phyloP scores from a whole-genome alignment of 2,329 filamentous ascomycete genomes.

The Monosporascus sp. region DNA sequence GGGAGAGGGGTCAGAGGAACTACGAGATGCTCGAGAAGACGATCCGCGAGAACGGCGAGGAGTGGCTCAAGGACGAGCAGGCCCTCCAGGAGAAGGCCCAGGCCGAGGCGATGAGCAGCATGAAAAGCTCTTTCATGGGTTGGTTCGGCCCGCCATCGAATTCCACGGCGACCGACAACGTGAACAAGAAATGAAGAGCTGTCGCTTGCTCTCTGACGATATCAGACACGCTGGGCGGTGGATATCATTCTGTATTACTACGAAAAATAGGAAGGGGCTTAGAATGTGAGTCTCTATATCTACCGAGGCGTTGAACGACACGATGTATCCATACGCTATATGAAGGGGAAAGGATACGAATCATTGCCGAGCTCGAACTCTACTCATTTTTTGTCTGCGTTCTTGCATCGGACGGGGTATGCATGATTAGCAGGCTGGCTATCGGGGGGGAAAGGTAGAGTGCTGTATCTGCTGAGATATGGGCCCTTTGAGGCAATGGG shows the following conservation, averaged over 20 bases:
- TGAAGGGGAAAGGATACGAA: not conserved
- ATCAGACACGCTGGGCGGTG: not conserved
- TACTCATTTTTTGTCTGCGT: constrained; percentile 8
- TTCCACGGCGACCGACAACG: not conserved
- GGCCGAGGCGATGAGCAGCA: constrained; percentile 85
- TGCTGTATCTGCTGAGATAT: no score
- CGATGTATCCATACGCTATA: not conserved
- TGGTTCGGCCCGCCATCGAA: constrained; percentile 36
- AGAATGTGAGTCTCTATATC: no score
- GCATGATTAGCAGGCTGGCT: constrained; percentile 3
- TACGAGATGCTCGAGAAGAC: constrained; percentile 87
- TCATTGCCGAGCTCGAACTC: constrained; percentile 8
- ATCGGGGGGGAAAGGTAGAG: constrained; percentile 1
- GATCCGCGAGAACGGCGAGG: constrained; percentile 87
- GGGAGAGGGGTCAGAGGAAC: constrained; percentile 84
- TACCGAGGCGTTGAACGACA: no score
- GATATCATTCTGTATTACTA: no score
- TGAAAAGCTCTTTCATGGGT: constrained; percentile 72
- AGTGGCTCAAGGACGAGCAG: constrained; percentile 93
- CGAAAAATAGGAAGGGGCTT: no score
- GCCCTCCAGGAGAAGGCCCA: constrained; percentile 82
- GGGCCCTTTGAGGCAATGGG: not conserved
- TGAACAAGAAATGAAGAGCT: constrained; percentile 10
- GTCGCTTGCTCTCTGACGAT: not conserved
- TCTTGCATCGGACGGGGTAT: constrained; percentile 8